These are phyloP conservation scores for Amylostereum chailletii DNA, from an alignment of 1,284 basidiomycete species.

Conservation along the genomic window DNA sequence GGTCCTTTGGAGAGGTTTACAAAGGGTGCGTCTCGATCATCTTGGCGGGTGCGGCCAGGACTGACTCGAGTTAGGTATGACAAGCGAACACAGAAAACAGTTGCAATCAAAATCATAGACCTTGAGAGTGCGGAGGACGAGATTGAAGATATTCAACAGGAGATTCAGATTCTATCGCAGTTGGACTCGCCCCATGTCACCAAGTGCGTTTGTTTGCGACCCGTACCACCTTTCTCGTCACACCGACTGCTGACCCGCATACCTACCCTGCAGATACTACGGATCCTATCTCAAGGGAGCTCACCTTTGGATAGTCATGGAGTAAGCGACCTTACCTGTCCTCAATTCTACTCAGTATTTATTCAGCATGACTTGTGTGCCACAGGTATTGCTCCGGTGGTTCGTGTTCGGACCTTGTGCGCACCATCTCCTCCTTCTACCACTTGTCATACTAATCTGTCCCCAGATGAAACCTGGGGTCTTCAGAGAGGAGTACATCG, in stretches of 20 bases:
- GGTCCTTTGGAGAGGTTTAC: constrained; percentile 96
- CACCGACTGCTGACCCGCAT: neutral
- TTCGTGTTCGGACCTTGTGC: constrained; percentile 77
- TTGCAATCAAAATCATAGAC: constrained; percentile 98
- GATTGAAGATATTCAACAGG: constrained; percentile 99
- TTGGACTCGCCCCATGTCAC: constrained; percentile 94
- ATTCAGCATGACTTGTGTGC: constrained; percentile 7
- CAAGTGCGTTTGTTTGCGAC: constrained; percentile 50
- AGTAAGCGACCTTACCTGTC: constrained; percentile 41
- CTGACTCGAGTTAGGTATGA: constrained; percentile 56
- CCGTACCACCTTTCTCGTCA: neutral
- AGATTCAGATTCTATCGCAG: constrained; percentile 98
- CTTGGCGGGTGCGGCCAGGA: constrained; percentile 2
- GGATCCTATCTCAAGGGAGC: constrained; percentile 94
- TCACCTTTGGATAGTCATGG: constrained; percentile 99
- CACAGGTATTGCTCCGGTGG: constrained; percentile 76
- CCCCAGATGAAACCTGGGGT: constrained; percentile 93
- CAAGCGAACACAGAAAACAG: constrained; percentile 86
- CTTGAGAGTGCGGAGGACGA: constrained; percentile 98
- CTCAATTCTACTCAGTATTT: constrained; percentile 8
- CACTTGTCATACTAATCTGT: constrained; percentile 10
- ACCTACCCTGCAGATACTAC: constrained; percentile 62
- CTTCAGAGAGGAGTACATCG: constrained; percentile 97
- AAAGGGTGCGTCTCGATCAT: constrained; percentile 64
- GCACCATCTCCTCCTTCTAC: constrained; percentile 14